phyloP scores from a whole-genome alignment of 2,329 filamentous ascomycete genomes.

The Dactylellina cionopaga region DNA sequence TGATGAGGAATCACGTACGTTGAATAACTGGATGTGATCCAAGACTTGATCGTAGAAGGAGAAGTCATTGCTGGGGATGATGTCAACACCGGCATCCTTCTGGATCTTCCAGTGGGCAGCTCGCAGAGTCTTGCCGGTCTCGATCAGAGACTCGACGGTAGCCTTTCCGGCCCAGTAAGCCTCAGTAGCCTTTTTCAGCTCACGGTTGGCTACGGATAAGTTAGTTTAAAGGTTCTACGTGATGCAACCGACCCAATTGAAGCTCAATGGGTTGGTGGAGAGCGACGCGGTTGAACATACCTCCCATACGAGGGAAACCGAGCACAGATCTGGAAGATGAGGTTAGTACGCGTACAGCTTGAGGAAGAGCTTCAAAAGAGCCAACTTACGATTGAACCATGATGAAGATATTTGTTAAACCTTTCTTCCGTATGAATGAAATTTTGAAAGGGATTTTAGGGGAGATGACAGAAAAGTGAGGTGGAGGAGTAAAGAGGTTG shows the following conservation, averaged over 20 bases:
- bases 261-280: constrained; percentile 25
- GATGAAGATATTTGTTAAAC: constrained; percentile 59
- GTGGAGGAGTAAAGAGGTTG: constrained; percentile 35
- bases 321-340: constrained; percentile 72
- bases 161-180: constrained; percentile 97
- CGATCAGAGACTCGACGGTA: constrained; percentile 86
- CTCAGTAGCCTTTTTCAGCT: constrained; percentile 99
- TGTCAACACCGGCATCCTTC: constrained; percentile 95
- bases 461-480: constrained; percentile 23
- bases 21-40: constrained; percentile 80
- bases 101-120: constrained; percentile 99
- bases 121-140: constrained; percentile 96
- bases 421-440: constrained; percentile 50
- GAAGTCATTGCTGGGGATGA: constrained; percentile 99
- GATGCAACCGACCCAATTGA: constrained; percentile 23
- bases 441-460: constrained; percentile 41
- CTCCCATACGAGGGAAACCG: constrained; percentile 99
- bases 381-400: too few species aligned
- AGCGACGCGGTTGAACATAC: constrained; percentile 51
- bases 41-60: constrained; percentile 98
- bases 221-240: constrained; percentile 7
- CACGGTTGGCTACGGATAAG: constrained; percentile 74
- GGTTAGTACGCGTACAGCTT: constrained; percentile 38
- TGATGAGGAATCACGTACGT: neutral
- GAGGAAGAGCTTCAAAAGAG: too few species aligned